Evolutionary conservation across 225 moss, liverwort and hornwort species (phyloP), one percentile per base, ranked within the genome.

Genomic region (Pleurozium schreberi): DNA sequence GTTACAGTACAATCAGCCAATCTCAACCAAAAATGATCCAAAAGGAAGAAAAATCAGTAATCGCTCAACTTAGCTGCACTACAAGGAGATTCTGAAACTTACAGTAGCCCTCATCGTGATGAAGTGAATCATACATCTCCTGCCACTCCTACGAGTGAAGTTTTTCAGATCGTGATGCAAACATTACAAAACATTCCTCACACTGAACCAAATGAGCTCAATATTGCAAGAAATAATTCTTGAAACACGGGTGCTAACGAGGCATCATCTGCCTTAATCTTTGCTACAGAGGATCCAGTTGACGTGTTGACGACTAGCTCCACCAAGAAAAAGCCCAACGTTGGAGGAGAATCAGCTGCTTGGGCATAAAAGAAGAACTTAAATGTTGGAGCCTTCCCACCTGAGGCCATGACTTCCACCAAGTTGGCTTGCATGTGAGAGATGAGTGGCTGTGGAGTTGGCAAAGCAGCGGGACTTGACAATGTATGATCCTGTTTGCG

Each of bases 301-400:
- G 98, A 95, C 42, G 98, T 97, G 47, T 96, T 96, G 64, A 99
- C 95, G 59, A 95, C 89, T 84, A 99, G 86, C 92, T 99, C 98
- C 89, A 99, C 97, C 80, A 99, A 93, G 87, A 99, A 99, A 92
- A 93, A 99, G 62, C 96, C 97, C 55, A 94, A 91, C 45, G 92
- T 93, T 63, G 95, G 83, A 80, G 96, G 93, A 84, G 95, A 89
- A 91, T 97, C 95, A 81, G 93, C 92, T 74, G 95, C 92, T 90
- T 99, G 98, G 60, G 96, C 96, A 89, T 92, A 99, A 87, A 97
- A 99, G 94, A 97, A 99, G 88, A 97, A 99, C 81, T 96, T 99
- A 31, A 99, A 96, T 82, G 92, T 87, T 25, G 98, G 98, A 74
- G 97, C 96, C 75, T 96, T 95, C 68, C 98, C 94, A 45, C 95